Evolutionary conservation across 768 basidiomycete species (phyloP).

Genomic region (Leccinellum luteum): DNA sequence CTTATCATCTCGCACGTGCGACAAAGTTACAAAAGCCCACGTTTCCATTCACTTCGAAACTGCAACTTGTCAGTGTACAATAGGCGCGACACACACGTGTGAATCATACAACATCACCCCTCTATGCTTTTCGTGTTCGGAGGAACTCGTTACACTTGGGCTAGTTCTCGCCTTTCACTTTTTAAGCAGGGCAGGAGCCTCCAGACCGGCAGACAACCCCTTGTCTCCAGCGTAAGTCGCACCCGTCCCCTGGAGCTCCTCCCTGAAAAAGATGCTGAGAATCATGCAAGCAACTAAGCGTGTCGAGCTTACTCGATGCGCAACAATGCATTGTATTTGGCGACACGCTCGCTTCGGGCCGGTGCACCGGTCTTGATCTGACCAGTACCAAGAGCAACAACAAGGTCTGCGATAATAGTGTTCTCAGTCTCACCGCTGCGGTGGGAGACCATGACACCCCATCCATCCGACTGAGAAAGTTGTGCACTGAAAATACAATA

Average conservation of each 20-base stretch:
- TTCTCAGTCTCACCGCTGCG: constrained; percentile 98
- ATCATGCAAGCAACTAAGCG: background rate
- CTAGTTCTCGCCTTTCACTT: constrained; percentile 41
- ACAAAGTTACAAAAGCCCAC: constrained; percentile 5
- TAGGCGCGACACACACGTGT: constrained; percentile 17
- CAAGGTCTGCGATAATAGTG: constrained; percentile 93
- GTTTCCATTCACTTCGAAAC: constrained; percentile 14
- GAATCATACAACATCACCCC: constrained; percentile 28
- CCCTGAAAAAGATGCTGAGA: constrained; percentile 43
- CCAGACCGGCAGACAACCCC: constrained; percentile 76
- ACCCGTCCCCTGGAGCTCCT: constrained; percentile 65
- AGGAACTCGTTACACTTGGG: constrained; percentile 1
- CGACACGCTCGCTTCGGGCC: constrained; percentile 93
- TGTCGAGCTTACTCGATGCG: constrained; percentile 74
- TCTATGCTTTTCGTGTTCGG: background rate
- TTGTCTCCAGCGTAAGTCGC: constrained; percentile 72
- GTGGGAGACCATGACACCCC: constrained; percentile 99
- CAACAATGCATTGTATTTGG: constrained; percentile 88
- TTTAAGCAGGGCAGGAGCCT: constrained; percentile 68
- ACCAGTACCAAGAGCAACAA: constrained; percentile 87
- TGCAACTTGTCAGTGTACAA: constrained; percentile 27
- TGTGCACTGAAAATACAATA: constrained; percentile 62
- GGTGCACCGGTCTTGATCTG: constrained; percentile 99
- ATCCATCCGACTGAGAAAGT: constrained; percentile 91
- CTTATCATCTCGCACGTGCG: constrained; percentile 27